Evolutionary conservation across 1,284 basidiomycete species (phyloP), one percentile per base, ranked within the genome.

Genomic region (Phellopilus nigrolimitatus): DNA sequence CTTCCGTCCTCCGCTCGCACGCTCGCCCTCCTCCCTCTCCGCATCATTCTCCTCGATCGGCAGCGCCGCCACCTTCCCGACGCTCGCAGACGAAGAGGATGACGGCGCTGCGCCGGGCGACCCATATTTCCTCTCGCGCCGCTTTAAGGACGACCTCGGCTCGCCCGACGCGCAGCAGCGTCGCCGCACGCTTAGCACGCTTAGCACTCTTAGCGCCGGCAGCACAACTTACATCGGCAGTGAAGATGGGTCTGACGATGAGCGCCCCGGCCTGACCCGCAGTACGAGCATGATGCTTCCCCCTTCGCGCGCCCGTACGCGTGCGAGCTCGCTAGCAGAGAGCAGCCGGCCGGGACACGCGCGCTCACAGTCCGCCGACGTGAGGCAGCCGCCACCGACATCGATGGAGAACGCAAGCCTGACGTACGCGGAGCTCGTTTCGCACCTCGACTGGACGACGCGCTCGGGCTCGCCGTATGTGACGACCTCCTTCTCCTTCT

Each of bases 401-500:
- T 25, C 57, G 8, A 42, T 56, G 28, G 53, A 54, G 42, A 30
- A 10, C 49, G 56, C 8, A 61, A 57, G 68, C 13, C 52, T 56
- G 49, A 51, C 48, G 12, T 50, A 55, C 42, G 28, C 68, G 12
- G 85, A 87, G 59, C 80, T 83, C 37, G 75, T 72, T 36, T 70
- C 68, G 55, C 81, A 88, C 61, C 78, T 88, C 74, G 80, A 87
- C 56, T 85, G 82, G 82, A 83, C 81, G 15, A 84, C 80, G n/a
- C 75, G 81, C 50, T 69, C 77, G 1, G 71, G 75, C 15, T 88
- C 86, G 0, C 73, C 79, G 2, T 88, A 78, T 57, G 76, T 88
- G 36, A 84, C 85, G 2, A 76, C 84, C 1, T 86, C 85, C 1
- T 88, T 88, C 63, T 88, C 82, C 66, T 84, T 88, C 59, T 78